Evolutionary conservation across 179 eudicot species (phyloP), one percentile per base, ranked within the genome.

Genomic region (Camellia oleifera): DNA sequence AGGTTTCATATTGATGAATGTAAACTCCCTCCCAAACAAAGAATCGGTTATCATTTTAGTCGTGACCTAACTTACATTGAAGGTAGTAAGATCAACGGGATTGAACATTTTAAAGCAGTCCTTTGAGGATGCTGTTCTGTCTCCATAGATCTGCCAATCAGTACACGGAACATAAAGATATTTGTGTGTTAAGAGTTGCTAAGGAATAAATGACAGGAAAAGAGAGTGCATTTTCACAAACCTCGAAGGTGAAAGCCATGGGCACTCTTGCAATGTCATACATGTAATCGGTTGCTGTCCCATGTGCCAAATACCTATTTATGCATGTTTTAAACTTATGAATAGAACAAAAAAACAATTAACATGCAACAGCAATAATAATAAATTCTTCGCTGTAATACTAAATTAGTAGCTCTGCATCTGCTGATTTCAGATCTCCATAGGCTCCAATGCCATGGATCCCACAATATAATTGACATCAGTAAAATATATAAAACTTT

Each of bases 191-290:
- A 72, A 57, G 40, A 75, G n/a, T 4, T 42, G 57, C 7, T 10
- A 13, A 48, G 3, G 3, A 44, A 50, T 40, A 26, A 61, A 63
- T 20, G 53, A 79, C 2, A 40, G 67, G 58, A 65, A 32, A 6
- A 72, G 60, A 9, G 32, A 58, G 7, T 44, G 67, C 56, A 67
- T 75, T 60, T 32, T 54, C 48, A 78, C 86, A 79, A 62, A 93
- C 99, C 99, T 95, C 99, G 17, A 95, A 95, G 58, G 99, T 95
- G 90, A 93, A 95, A 82, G 97, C 90, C 99, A 95, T 88, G 78
- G 99, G 98, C 74, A 95, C 97, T 85, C 91, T 91, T 66, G 93
- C 97, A 77, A 95, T 79, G 52, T 95, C 97, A 81, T 87, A 93
- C 91, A 95, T 90, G 81, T 91, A 95, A 83, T 95, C 99, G 12